Percentiles rank a stretch among this genome's conserved stretches.
Evolutionary conservation across 371 early-diverging fungal species (phyloP).

Genomic region (Syncephalastrum racemosum): DNA sequence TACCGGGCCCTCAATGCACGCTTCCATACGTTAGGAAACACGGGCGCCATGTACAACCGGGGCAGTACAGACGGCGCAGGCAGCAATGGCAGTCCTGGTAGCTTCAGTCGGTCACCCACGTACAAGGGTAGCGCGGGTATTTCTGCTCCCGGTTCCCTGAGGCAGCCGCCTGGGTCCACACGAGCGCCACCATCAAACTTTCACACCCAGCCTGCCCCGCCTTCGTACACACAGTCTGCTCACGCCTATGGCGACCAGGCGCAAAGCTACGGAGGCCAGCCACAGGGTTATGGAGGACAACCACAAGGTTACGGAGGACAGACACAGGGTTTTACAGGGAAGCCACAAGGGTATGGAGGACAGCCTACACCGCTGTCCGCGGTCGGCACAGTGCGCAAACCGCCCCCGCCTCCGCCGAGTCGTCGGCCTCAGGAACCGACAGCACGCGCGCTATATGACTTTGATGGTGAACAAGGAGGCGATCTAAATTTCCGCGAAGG

Average conservation of each 20-base stretch:
- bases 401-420: slow-evolving; percentile 39
- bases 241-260: slow-evolving; percentile 10
- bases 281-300: slow-evolving; percentile 3
- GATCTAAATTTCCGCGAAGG: slow-evolving; percentile 75
- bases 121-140: slow-evolving; percentile 16
- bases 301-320: neutral
- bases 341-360: neutral
- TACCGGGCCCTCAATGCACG: slow-evolving; percentile 71
- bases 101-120: neutral
- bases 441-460: slow-evolving; percentile 74
- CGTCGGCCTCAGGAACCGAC: slow-evolving; percentile 40
- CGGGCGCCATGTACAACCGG: slow-evolving; percentile 22
- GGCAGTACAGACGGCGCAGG: slow-evolving; percentile 12
- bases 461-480: slow-evolving; percentile 63
- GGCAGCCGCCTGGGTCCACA: slow-evolving; percentile 9
- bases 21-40: slow-evolving; percentile 18
- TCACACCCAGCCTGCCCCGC: neutral
- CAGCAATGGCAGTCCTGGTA: slow-evolving; percentile 6
- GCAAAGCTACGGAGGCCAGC: slow-evolving; percentile 3
- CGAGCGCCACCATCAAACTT: too few relatives aligned
- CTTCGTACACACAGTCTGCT: neutral
- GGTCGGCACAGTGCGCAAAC: slow-evolving; percentile 23
- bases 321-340: slow-evolving; percentile 3
- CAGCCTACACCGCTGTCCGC: slow-evolving; percentile 21
- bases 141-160: slow-evolving; percentile 17